Evolutionary conservation across 2,329 filamentous ascomycete species (phyloP).

Genomic region (Cladophialophora bantiana): DNA sequence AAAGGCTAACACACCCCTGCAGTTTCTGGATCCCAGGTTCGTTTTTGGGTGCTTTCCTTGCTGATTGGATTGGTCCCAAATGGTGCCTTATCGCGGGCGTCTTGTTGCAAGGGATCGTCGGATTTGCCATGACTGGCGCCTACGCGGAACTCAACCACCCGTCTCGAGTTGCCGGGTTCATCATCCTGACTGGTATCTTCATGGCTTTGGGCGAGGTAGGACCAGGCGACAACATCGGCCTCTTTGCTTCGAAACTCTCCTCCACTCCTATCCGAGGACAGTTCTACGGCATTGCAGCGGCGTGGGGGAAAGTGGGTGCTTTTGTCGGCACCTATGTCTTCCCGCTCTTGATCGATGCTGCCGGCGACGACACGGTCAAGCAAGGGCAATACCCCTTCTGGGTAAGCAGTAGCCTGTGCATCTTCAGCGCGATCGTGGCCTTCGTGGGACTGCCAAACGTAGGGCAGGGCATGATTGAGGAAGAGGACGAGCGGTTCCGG

Average conservation of each 20-base stretch:
- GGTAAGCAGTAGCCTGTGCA: slow-evolving; percentile 75
- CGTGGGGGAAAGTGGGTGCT: slow-evolving; percentile 62
- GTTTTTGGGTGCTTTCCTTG: slow-evolving; percentile 75
- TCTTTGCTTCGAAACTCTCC: slow-evolving; percentile 84
- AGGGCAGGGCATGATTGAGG: slow-evolving; percentile 75
- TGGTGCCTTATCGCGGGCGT: slow-evolving; percentile 76
- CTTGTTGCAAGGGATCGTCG: slow-evolving; percentile 74
- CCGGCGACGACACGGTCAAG: slow-evolving; percentile 62
- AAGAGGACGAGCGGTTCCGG: slow-evolving; percentile 78
- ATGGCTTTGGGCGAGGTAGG: slow-evolving; percentile 79
- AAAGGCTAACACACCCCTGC: background rate
- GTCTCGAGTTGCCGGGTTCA: slow-evolving; percentile 74
- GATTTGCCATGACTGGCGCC: slow-evolving; percentile 86
- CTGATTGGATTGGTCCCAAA: slow-evolving; percentile 80
- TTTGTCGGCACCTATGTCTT: slow-evolving; percentile 88
- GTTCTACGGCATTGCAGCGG: slow-evolving; percentile 64
- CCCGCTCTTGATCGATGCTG: slow-evolving; percentile 66
- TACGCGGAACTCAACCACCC: slow-evolving; percentile 73
- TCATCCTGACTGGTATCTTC: slow-evolving; percentile 81
- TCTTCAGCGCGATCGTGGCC: slow-evolving; percentile 73
- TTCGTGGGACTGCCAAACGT: slow-evolving; percentile 76
- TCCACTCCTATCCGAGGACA: slow-evolving; percentile 85
- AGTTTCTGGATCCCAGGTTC: slow-evolving; percentile 87
- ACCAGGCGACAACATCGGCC: slow-evolving; percentile 89
- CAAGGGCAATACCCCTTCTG: slow-evolving; percentile 87